These are phyloP conservation scores for Mucor indicus DNA, from an alignment of 371 early-diverging fungal genomes.

Conservation along the genomic window DNA sequence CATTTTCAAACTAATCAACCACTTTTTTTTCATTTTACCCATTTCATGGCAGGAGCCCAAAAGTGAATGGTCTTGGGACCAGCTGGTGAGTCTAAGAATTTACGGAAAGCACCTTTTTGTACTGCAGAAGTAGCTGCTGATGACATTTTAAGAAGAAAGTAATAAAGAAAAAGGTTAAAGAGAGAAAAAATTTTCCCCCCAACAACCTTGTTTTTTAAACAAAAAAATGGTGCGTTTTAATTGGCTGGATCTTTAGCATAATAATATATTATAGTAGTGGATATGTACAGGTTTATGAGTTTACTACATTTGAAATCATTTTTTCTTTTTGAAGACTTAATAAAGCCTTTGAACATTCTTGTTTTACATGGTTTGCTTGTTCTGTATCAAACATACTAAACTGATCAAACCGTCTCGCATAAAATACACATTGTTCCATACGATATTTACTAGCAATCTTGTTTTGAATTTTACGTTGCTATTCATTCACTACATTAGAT, in stretches of 20 bases:
- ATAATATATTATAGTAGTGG: too few relatives aligned
- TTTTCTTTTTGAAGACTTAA: constrained; percentile 30
- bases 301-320: constrained; percentile 21
- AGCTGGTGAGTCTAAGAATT: constrained; percentile 76
- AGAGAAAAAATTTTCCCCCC: too few relatives aligned
- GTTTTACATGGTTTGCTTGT: constrained; percentile 29
- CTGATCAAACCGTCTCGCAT: constrained; percentile 37
- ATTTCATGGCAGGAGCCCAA: constrained; percentile 44
- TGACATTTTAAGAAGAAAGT: constrained; percentile 30
- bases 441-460: constrained; percentile 31
- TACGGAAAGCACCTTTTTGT: constrained; percentile 54
- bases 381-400: constrained; percentile 18
- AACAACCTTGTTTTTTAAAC: constrained; percentile 9
- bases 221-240: constrained; percentile 67
- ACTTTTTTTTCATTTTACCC: constrained; percentile 19
- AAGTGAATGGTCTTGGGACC: constrained; percentile 51
- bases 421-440: constrained; percentile 39
- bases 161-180: background rate
- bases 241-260: too few relatives aligned
- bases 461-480: constrained; percentile 21
- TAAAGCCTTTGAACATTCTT: constrained; percentile 34
- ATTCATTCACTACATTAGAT: too few relatives aligned
- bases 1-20: background rate
- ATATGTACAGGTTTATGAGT: too few relatives aligned
- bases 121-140: constrained; percentile 37